phyloP scores from a whole-genome alignment of 2,329 filamentous ascomycete genomes.

The Pseudophaeomoniella oleicola region DNA sequence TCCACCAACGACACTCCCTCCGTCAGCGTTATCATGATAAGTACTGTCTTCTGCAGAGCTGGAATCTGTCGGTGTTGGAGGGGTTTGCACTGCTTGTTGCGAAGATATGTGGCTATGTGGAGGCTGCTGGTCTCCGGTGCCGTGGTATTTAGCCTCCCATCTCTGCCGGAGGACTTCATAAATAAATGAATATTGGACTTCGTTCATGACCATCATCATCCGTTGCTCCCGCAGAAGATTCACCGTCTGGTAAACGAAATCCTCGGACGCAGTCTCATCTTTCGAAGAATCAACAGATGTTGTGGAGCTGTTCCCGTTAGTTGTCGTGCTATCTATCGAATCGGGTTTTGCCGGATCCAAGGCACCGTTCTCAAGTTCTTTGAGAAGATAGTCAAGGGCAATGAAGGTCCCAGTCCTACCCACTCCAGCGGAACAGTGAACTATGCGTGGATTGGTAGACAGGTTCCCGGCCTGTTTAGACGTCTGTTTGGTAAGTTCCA shows the following conservation, averaged over 20 bases:
- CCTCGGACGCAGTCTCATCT: constrained; percentile 27
- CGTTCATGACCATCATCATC: constrained; percentile 89
- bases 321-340: neutral
- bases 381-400: constrained; percentile 78
- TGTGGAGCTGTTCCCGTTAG: neutral
- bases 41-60: neutral
- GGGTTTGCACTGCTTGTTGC: neutral
- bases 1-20: too few species aligned
- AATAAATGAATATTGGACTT: constrained; percentile 71
- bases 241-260: constrained; percentile 67
- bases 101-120: neutral
- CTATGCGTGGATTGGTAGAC: constrained; percentile 57
- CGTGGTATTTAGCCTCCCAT: constrained; percentile 50
- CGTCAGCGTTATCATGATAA: neutral
- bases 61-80: neutral
- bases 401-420: constrained; percentile 93
- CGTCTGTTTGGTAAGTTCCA: constrained; percentile 35
- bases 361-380: constrained; percentile 63
- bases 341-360: constrained; percentile 27
- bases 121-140: neutral
- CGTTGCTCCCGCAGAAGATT: constrained; percentile 72
- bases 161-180: constrained; percentile 70
- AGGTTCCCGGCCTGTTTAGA: constrained; percentile 27
- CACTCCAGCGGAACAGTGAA: constrained; percentile 83
- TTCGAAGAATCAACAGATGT: neutral